These are phyloP conservation scores for Sugiyamaella americana DNA, from an alignment of 805 yeast species.

Conservation along the genomic window DNA sequence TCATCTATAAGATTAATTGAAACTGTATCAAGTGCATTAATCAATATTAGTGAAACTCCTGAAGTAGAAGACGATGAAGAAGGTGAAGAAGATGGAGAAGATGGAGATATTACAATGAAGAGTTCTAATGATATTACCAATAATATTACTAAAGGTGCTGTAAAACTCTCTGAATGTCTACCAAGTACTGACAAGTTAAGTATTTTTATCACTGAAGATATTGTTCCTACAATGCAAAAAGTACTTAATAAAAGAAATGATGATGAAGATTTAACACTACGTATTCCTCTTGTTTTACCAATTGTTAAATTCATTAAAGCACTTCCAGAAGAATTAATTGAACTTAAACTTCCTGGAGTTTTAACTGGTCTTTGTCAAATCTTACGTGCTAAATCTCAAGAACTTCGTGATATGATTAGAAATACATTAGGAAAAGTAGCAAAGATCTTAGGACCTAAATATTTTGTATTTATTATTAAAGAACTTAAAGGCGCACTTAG, in stretches of 20 bases:
- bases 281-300: conserved; percentile 80
- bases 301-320: conserved; percentile 61
- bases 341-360: conserved; percentile 66
- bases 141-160: conserved; percentile 12
- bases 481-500: conserved; percentile 75
- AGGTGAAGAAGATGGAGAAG: conserved; percentile 9
- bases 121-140: not conserved
- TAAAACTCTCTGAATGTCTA: conserved; percentile 23
- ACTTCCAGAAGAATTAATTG: conserved; percentile 50
- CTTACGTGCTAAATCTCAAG: conserved; percentile 77
- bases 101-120: conserved; percentile 1
- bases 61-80: not conserved
- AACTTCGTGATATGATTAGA: conserved; percentile 79
- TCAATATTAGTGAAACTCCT: not conserved
- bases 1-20: conserved; percentile 47
- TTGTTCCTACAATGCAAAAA: conserved; percentile 57
- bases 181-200: conserved; percentile 39
- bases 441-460: conserved; percentile 60
- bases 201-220: conserved; percentile 46
- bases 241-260: conserved; percentile 44
- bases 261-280: conserved; percentile 65
- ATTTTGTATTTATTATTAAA: conserved; percentile 64
- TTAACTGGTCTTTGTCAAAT: conserved; percentile 85
- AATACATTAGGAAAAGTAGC: conserved; percentile 64
- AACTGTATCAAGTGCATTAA: conserved; percentile 19